Evolutionary conservation across 768 basidiomycete species (phyloP).

Genomic region (Punctularia strigosozonata): DNA sequence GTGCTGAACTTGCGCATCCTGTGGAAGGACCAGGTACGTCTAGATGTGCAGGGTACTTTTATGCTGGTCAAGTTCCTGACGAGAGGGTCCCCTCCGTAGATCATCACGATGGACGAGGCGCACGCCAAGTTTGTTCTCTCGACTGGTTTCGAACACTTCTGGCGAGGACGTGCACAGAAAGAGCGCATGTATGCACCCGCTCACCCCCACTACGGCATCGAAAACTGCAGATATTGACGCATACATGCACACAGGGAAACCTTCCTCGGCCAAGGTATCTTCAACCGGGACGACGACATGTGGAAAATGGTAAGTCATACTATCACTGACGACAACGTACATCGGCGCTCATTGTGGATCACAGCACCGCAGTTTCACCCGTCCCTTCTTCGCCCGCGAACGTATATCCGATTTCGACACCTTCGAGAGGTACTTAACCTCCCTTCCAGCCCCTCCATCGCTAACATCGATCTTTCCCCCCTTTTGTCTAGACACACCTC

Average conservation of each 20-base stretch:
- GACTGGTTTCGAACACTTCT: constrained; percentile 57
- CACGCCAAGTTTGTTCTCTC: constrained; percentile 54
- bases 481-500: constrained; percentile 33
- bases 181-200: constrained; percentile 41
- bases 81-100: constrained; percentile 24
- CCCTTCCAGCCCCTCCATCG: too few relatives aligned
- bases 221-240: not conserved
- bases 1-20: constrained; percentile 59
- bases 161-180: constrained; percentile 52
- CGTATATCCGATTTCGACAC: constrained; percentile 58
- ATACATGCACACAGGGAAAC: constrained; percentile 20
- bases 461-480: too few relatives aligned
- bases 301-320: constrained; percentile 49
- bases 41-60: too few relatives aligned
- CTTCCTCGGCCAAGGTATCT: constrained; percentile 67
- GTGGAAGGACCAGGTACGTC: constrained; percentile 58
- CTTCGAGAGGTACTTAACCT: too few relatives aligned
- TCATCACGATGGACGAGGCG: constrained; percentile 65
- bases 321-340: not conserved
- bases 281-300: constrained; percentile 65
- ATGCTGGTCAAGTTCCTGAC: too few relatives aligned
- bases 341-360: constrained; percentile 5
- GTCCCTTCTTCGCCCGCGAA: constrained; percentile 69
- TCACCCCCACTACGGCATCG: too few relatives aligned
- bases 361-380: constrained; percentile 43